Evolutionary conservation across 2,329 filamentous ascomycete genomes (phyloP).

Genomic region (Zopfia rhizophila): DNA sequence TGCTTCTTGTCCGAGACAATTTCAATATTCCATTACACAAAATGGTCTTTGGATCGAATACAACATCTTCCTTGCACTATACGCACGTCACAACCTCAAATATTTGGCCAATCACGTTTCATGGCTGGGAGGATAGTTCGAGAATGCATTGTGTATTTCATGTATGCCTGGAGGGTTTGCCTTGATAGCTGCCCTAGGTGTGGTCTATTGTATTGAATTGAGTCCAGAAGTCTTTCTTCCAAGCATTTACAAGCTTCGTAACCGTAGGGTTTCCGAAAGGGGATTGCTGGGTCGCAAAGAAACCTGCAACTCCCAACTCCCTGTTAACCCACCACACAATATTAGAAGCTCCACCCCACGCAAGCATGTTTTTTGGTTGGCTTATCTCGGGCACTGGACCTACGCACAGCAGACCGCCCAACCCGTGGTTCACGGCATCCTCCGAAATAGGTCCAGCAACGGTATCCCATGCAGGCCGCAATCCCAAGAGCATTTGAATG

Average conservation of each 20-base stretch:
- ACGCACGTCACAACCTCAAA: no score
- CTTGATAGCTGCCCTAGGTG: no score
- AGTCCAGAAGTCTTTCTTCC: conserved; percentile 21
- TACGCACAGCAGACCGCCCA: conserved; percentile 20
- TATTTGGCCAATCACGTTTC: no score
- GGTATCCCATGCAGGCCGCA: conserved; percentile 8
- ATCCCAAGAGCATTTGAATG: conserved; percentile 8
- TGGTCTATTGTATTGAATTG: no score
- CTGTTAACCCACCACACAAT: conserved; percentile 28
- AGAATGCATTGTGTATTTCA: no score
- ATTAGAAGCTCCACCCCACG: conserved; percentile 23
- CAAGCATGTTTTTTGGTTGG: conserved; percentile 14
- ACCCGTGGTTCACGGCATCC: conserved; percentile 20
- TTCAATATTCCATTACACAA: no score
- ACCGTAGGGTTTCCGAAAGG: conserved; percentile 24
- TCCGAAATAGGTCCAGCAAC: conserved; percentile 15
- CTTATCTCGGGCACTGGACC: conserved; percentile 12
- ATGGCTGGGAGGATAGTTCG: no score
- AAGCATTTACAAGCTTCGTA: conserved; percentile 18
- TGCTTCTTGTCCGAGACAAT: no score
- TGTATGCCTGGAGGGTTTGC: no score
- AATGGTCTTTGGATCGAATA: no score
- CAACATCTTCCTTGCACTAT: no score
- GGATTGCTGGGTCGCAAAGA: conserved; percentile 24
- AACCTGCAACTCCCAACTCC: conserved; percentile 20